Evolutionary conservation across 2,329 filamentous ascomycete species (phyloP).

Genomic region (Sporothrix brunneoviolacea): DNA sequence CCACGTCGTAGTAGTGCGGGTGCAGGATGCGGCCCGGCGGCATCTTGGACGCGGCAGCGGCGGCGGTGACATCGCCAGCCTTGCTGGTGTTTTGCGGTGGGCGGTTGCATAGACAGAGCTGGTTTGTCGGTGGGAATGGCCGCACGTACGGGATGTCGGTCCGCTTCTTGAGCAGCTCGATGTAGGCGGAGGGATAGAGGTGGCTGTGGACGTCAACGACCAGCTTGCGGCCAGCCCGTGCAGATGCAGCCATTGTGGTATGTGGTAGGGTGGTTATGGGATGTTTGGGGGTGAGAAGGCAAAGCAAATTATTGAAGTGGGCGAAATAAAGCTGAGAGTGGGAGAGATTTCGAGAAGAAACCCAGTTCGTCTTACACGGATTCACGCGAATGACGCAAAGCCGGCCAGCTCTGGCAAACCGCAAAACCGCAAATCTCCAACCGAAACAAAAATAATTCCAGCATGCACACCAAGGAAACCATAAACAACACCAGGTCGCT

Average conservation of each 20-base stretch:
- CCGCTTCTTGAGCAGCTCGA: slow-evolving; percentile 14
- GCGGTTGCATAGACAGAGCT: slow-evolving; percentile 11
- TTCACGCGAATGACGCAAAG: too few relatives aligned
- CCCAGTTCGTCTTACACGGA: too few relatives aligned
- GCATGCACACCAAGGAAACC: too few relatives aligned
- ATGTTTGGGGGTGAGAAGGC: too few relatives aligned
- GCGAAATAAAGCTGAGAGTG: too few relatives aligned
- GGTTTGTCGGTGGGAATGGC: slow-evolving; percentile 7
- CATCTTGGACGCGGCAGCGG: slow-evolving; percentile 27
- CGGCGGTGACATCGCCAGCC: slow-evolving; percentile 35
- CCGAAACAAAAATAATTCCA: too few relatives aligned
- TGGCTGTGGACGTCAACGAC: slow-evolving; percentile 15
- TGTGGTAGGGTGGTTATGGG: too few relatives aligned
- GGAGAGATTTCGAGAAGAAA: too few relatives aligned
- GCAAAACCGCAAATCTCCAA: too few relatives aligned
- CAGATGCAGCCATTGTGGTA: slow-evolving; percentile 11
- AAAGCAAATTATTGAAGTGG: too few relatives aligned
- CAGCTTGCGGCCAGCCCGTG: slow-evolving; percentile 6
- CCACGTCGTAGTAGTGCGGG: slow-evolving; percentile 69
- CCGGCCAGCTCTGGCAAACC: too few relatives aligned
- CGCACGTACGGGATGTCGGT: slow-evolving; percentile 11
- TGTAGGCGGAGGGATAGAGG: slow-evolving; percentile 12
- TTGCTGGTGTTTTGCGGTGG: slow-evolving; percentile 12
- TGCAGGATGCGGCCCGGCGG: slow-evolving; percentile 71
- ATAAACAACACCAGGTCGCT: too few relatives aligned